phyloP scores from a whole-genome alignment of 257 asterid species.

The Orobanche coerulescens region DNA sequence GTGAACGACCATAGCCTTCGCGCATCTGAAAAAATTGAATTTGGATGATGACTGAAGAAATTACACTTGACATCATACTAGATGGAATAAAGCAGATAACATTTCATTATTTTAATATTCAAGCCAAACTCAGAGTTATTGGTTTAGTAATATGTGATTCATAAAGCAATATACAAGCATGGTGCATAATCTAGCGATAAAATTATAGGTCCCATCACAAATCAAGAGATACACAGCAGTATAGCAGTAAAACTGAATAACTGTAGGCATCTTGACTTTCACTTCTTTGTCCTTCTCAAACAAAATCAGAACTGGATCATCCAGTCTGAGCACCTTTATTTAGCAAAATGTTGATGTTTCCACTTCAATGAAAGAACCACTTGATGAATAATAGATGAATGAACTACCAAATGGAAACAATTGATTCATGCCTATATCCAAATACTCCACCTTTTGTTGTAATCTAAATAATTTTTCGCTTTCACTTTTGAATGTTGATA shows the following conservation, averaged over 20 bases:
- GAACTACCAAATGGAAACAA: constrained; percentile 1
- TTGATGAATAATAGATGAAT: neutral
- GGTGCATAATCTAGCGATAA: neutral
- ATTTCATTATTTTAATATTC: too few relatives aligned
- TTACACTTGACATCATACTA: neutral
- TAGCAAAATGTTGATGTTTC: constrained; percentile 4
- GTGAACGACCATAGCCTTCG: constrained; percentile 90
- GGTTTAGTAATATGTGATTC: neutral
- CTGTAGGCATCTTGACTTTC: neutral
- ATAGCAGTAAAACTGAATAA: neutral
- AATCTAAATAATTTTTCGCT: neutral
- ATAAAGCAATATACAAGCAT: neutral
- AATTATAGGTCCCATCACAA: neutral
- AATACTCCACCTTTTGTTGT: neutral
- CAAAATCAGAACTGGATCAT: neutral
- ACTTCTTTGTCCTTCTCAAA: neutral
- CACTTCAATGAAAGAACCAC: constrained; percentile 8
- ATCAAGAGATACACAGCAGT: neutral
- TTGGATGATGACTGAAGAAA: neutral
- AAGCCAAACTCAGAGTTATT: neutral
- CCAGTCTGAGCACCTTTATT: neutral
- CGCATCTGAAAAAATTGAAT: constrained; percentile 54
- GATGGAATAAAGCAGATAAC: neutral
- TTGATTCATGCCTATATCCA: neutral
- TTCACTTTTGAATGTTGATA: neutral